Evolutionary conservation across 768 basidiomycete genomes (phyloP).

Genomic region (Gloeostereum incarnatum): DNA sequence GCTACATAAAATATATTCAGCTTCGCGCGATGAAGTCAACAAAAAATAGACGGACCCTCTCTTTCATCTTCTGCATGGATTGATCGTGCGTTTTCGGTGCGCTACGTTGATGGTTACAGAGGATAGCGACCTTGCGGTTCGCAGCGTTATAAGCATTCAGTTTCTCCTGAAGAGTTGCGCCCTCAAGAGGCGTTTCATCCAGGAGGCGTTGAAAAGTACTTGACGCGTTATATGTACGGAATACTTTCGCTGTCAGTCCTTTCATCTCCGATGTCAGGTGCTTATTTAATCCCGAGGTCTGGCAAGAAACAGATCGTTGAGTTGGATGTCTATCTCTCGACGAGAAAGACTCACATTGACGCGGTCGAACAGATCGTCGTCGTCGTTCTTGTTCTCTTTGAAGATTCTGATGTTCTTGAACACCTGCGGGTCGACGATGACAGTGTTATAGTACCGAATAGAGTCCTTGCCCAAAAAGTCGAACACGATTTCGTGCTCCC

Average conservation of each 20-base stretch:
- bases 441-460: conserved; percentile 91
- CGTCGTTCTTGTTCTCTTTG: conserved; percentile 86
- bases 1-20: conserved; percentile 33
- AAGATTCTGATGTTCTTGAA: conserved; percentile 98
- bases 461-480: conserved; percentile 99
- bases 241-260: conserved; percentile 96
- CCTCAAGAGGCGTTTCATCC: conserved; percentile 50
- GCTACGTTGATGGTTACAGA: conserved; percentile 98
- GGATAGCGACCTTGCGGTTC: conserved; percentile 92
- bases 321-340: conserved; percentile 4
- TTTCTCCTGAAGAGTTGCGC: conserved; percentile 87
- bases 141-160: conserved; percentile 95
- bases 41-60: conserved; percentile 70
- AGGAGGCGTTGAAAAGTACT: conserved; percentile 90
- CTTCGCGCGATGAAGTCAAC: not conserved
- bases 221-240: conserved; percentile 99
- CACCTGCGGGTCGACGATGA: conserved; percentile 82
- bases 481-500: conserved; percentile 82
- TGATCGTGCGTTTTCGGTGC: conserved; percentile 90
- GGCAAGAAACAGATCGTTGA: conserved; percentile 16
- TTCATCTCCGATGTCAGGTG: conserved; percentile 93
- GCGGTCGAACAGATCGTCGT: conserved; percentile 90
- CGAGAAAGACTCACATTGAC: conserved; percentile 61
- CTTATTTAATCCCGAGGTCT: conserved; percentile 86
- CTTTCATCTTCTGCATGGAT: conserved; percentile 88